phyloP scores from a whole-genome alignment of 495 filamentous ascomycete species.

The Penicillium steckii region DNA sequence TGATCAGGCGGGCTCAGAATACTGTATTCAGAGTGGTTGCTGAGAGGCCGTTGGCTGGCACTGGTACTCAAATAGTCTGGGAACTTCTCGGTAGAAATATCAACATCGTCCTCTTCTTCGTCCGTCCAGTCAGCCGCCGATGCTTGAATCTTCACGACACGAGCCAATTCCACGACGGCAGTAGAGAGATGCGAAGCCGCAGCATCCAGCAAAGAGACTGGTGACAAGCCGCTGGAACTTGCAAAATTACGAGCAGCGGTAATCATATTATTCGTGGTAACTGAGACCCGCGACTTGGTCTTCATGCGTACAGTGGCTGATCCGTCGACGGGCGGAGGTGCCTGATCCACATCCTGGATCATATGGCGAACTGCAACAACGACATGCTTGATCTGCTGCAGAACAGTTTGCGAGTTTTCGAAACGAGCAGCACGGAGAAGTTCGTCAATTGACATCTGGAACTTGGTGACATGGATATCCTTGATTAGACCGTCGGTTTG shows the following conservation, averaged over 20 bases:
- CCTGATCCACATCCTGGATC: constrained; percentile 70
- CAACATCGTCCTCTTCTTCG: constrained; percentile 64
- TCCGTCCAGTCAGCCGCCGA: constrained; percentile 72
- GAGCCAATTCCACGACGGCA: constrained; percentile 80
- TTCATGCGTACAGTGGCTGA: constrained; percentile 52
- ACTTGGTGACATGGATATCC: constrained; percentile 90
- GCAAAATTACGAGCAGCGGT: constrained; percentile 92
- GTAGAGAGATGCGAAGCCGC: constrained; percentile 90
- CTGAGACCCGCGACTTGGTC: constrained; percentile 75
- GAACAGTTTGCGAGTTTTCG: constrained; percentile 67
- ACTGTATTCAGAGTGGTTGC: constrained; percentile 55
- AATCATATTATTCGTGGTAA: constrained; percentile 92
- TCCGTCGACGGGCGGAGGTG: constrained; percentile 39
- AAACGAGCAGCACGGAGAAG: constrained; percentile 74
- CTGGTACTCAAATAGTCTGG: constrained; percentile 50
- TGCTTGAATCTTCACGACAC: constrained; percentile 76
- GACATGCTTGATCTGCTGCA: constrained; percentile 79
- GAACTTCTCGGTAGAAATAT: constrained; percentile 42
- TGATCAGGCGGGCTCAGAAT: constrained; percentile 48
- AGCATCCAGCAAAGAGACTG: constrained; percentile 91
- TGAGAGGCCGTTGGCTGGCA: constrained; percentile 44
- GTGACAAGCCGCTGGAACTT: constrained; percentile 76
- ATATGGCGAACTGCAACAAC: constrained; percentile 77
- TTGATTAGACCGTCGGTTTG: constrained; percentile 74
- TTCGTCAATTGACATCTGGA: constrained; percentile 93